phyloP scores from a whole-genome alignment of 2,329 filamentous ascomycete genomes.

The Tolypocladium ophioglossoides region DNA sequence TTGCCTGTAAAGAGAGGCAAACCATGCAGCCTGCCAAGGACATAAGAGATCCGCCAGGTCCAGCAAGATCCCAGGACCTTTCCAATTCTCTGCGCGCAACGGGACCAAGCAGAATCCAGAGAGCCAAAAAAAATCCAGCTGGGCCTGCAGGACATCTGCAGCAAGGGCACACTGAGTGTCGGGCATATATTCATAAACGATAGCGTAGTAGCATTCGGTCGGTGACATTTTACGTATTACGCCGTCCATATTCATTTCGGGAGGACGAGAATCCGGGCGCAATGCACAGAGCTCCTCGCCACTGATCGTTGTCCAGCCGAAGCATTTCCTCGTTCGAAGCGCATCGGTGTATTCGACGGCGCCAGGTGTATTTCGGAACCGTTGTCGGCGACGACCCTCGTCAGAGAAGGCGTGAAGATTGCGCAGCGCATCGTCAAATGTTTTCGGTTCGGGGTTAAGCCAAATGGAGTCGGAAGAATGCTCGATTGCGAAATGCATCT shows the following conservation, averaged over 20 bases:
- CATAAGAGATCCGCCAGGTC: not conserved
- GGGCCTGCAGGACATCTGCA: not conserved
- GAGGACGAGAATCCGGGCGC: not conserved
- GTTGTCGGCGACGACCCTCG: not conserved
- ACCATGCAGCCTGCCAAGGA: not conserved
- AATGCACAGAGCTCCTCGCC: not conserved
- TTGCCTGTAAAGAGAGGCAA: not conserved
- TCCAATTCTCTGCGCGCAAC: not conserved
- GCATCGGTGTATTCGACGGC: not conserved
- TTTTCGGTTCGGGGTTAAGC: constrained; percentile 1
- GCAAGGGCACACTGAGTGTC: not conserved
- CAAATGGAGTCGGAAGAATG: not conserved
- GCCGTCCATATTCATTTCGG: not conserved
- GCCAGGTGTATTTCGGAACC: not conserved
- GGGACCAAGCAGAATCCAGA: not conserved
- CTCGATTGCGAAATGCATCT: not conserved
- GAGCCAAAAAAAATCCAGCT: not conserved
- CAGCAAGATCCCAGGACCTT: not conserved
- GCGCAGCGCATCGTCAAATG: not conserved
- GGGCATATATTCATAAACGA: not conserved
- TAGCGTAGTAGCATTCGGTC: not conserved
- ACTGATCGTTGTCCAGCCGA: not conserved
- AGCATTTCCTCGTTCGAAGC: not conserved
- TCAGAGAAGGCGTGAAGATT: constrained; percentile 1
- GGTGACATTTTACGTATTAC: not conserved